phyloP scores from a whole-genome alignment of 805 yeast species.

The Sporopachydermia quercuum region DNA sequence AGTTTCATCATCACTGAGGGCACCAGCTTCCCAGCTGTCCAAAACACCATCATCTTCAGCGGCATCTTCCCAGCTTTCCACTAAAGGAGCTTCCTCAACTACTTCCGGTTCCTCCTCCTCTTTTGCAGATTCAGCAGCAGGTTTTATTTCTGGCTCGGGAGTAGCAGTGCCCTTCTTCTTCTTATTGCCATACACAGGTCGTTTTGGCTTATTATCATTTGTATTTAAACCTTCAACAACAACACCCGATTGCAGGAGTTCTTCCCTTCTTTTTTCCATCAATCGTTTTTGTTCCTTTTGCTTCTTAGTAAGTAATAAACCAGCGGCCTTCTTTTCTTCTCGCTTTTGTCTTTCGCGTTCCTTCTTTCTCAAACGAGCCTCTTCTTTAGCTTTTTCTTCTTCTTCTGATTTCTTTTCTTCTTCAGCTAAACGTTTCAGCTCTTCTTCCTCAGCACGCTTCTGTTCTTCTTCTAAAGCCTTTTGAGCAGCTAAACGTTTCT shows the following conservation, averaged over 20 bases:
- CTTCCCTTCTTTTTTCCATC: constrained; percentile 81
- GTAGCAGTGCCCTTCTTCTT: constrained; percentile 39
- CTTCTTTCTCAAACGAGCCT: constrained; percentile 36
- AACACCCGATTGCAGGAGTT: constrained; percentile 60
- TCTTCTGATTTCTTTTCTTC: constrained; percentile 23
- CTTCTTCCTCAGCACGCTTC: constrained; percentile 46
- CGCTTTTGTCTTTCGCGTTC: constrained; percentile 78
- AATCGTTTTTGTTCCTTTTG: constrained; percentile 86
- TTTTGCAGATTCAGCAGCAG: constrained; percentile 11
- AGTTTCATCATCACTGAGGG: constrained; percentile 38
- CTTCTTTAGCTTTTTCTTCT: constrained; percentile 41
- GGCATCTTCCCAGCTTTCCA: constrained; percentile 12
- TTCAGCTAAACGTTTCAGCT: constrained; percentile 29
- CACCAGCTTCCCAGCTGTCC: constrained; percentile 77
- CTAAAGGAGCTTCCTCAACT: constrained; percentile 10
- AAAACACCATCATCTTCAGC: constrained; percentile 35
- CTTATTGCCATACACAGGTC: constrained; percentile 47
- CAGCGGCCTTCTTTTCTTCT: constrained; percentile 92
- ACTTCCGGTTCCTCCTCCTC: constrained; percentile 10
- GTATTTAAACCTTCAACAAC: constrained; percentile 57
- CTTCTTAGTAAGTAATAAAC: constrained; percentile 83
- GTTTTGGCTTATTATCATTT: constrained; percentile 37
- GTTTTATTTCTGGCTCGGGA: constrained; percentile 9
- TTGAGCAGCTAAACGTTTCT: constrained; percentile 74
- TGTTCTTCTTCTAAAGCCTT: constrained; percentile 72